Conservation (phyloP, 371 early-diverging fungal genomes). For the Mucor plumbeus region DNA sequence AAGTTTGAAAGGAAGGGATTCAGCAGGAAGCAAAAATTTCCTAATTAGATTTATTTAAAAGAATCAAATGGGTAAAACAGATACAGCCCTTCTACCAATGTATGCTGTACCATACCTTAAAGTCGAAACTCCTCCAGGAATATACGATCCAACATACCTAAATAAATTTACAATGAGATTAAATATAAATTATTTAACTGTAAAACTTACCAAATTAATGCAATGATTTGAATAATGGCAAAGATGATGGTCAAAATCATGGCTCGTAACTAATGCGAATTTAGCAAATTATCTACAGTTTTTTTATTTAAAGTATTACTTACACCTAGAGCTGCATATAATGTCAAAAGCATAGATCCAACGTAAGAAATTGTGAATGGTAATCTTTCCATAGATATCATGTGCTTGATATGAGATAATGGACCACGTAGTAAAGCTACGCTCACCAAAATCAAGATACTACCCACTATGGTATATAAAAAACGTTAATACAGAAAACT, state of each 20-base stretch:
- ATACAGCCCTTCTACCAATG: slow-evolving; percentile 53
- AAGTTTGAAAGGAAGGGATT: too few relatives aligned
- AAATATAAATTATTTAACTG: not conserved
- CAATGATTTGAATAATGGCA: slow-evolving; percentile 63
- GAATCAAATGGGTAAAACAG: slow-evolving; percentile 50
- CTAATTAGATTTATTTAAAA: slow-evolving; percentile 1
- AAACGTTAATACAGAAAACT: not conserved
- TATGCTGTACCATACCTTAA: slow-evolving; percentile 53
- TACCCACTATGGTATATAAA: slow-evolving; percentile 38
- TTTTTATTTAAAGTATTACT: slow-evolving; percentile 30
- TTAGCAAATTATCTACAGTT: not conserved
- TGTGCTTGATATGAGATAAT: slow-evolving; percentile 61
- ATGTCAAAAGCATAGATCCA: slow-evolving; percentile 64
- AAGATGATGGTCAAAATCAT: slow-evolving; percentile 61
- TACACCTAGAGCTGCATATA: slow-evolving; percentile 66
- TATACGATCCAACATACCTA: slow-evolving; percentile 60
- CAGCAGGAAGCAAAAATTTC: not conserved
- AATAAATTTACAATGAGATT: not conserved
- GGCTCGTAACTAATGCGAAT: slow-evolving; percentile 41
- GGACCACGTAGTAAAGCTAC: slow-evolving; percentile 72
- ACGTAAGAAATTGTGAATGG: slow-evolving; percentile 66
- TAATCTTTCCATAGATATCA: slow-evolving; percentile 62
- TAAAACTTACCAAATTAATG: slow-evolving; percentile 61
- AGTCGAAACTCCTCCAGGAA: slow-evolving; percentile 58
- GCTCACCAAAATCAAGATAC: slow-evolving; percentile 54